Evolutionary conservation across 352 stramenopile genomes (phyloP).

Genomic region (Phytophthora lateralis): DNA sequence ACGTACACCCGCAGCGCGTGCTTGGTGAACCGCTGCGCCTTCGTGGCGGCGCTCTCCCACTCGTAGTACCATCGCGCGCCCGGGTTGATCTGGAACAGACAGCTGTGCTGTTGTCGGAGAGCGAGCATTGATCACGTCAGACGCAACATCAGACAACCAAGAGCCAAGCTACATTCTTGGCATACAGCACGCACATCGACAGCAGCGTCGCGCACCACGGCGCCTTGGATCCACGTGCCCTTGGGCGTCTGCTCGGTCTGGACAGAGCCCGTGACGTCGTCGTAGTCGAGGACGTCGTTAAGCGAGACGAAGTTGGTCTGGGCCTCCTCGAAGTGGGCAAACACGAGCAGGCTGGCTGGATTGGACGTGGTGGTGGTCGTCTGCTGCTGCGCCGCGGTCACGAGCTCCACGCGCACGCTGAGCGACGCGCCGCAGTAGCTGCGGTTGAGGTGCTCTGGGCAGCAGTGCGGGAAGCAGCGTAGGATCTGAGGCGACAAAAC

Average conservation of each 20-base stretch:
- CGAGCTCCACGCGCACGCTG: constrained; percentile 41
- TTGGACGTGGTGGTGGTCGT: constrained; percentile 12
- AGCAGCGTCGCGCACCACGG: constrained; percentile 24
- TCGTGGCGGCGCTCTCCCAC: constrained; percentile 69
- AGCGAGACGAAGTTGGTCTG: constrained; percentile 38
- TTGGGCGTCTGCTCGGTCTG: constrained; percentile 69
- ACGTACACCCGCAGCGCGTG: constrained; percentile 67
- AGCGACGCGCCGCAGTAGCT: constrained; percentile 74
- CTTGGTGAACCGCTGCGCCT: constrained; percentile 65
- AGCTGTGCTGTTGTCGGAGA: constrained; percentile 10
- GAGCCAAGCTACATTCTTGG: background rate
- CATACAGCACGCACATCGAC: constrained; percentile 19
- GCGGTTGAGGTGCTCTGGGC: constrained; percentile 57
- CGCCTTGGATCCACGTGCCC: constrained; percentile 66
- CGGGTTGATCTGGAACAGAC: constrained; percentile 62
- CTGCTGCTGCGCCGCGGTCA: constrained; percentile 26
- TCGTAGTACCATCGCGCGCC: constrained; percentile 73
- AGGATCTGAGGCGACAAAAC: constrained; percentile 44
- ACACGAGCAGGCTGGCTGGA: constrained; percentile 40
- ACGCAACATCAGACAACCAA: background rate
- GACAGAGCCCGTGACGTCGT: constrained; percentile 40
- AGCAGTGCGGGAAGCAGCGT: constrained; percentile 78
- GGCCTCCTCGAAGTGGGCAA: constrained; percentile 60
- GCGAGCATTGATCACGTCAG: constrained; percentile 4
- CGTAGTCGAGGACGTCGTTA: constrained; percentile 32